Evolutionary conservation across 148 eudicot genomes (phyloP), one percentile per base, ranked within the genome.

Genomic region (Tetragonia tetragonoides): DNA sequence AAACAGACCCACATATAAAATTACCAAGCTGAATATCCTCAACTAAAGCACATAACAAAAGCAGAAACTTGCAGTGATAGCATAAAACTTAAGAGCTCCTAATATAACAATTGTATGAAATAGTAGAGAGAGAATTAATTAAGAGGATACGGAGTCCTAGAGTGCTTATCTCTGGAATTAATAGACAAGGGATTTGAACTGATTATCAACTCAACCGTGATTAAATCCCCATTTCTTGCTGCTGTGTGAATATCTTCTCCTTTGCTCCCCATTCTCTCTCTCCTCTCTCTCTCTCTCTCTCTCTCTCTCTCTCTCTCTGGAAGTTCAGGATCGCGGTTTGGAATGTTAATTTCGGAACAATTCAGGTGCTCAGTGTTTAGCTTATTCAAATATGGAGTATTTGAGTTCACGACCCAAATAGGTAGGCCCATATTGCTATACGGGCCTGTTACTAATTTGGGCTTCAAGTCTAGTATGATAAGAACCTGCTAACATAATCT

Each of bases 101-200:
- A 46, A 56, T n/a, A 51, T 20, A 75, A 24, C 16, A 14, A 6
- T 21, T 16, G 34, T 41, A 7, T 63, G 37, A 5, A 40, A 59
- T 20, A 14, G 59, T 0, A 53, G 49, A 77, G 39, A 62, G 73
- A 66, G 61, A 24, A 28, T 28, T 28, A 28, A 28, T 28, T 28
- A 24, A 57, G 60, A 79, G 90, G 90, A 88, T 93, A 93, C 98
- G 98, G 98, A 11, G 97, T 93, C 44, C 98, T 85, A 62, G 98
- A 93, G 87, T 91, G 98, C 83, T 87, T 91, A 80, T 93, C 98
- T 81, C 98, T 87, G 71, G 93, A 87, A 81, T 93, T 91, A 77
- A 87, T 66, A 38, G 91, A 87, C 40, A 89, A 79, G 16, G 97
- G 97, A 70, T 91, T 88, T 44, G 88, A 73, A 80, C 84, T 82